phyloP scores from a whole-genome alignment of 306 rosid species.

The Sphenostylis stenocarpa region DNA sequence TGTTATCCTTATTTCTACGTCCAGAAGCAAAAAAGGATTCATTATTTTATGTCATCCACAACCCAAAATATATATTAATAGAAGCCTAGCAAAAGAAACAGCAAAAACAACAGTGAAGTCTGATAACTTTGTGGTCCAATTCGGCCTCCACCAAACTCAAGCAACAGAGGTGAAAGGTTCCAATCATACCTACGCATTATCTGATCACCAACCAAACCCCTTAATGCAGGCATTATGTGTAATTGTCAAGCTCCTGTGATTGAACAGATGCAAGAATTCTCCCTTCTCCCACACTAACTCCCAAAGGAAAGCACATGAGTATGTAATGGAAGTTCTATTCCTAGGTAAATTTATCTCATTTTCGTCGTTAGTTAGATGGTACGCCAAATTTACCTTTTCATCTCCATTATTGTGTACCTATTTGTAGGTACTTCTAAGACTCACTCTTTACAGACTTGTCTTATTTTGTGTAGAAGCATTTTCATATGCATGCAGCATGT shows the following conservation, averaged over 20 bases:
- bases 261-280: constrained; percentile 15
- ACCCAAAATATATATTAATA: neutral
- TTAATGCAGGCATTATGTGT: constrained; percentile 4
- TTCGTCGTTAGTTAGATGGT: neutral
- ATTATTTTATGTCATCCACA: neutral
- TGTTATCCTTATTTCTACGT: constrained; percentile 27
- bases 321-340: neutral
- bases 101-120: neutral
- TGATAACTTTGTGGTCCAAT: constrained; percentile 32
- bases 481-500: constrained; percentile 12
- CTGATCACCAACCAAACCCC: constrained; percentile 19
- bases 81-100: neutral
- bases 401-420: neutral
- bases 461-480: neutral
- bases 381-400: neutral
- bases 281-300: neutral
- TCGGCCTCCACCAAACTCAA: constrained; percentile 31
- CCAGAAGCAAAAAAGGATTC: constrained; percentile 28
- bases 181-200: constrained; percentile 14
- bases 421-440: neutral
- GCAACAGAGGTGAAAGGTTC: constrained; percentile 22
- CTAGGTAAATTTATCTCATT: neutral
- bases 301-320: neutral
- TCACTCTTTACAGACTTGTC: neutral
- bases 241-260: constrained; percentile 10